These are phyloP conservation scores for Aspergillus pseudoterreus DNA, from an alignment of 2,329 filamentous ascomycete species.

Conservation along the genomic window DNA sequence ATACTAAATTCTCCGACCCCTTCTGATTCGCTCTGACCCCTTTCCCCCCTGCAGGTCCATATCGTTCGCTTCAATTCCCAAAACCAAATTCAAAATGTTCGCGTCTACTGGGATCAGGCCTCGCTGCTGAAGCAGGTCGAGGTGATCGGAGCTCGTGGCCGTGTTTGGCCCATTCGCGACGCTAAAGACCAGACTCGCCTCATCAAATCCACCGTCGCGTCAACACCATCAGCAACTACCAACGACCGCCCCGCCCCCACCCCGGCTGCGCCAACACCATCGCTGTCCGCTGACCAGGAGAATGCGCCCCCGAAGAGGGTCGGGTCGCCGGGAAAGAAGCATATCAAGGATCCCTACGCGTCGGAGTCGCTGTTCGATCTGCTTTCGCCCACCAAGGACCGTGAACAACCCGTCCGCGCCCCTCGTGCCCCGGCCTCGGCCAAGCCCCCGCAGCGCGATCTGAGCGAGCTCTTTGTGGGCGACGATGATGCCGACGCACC, in stretches of 20 bases:
- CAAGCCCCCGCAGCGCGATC: constrained; percentile 66
- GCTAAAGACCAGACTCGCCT: constrained; percentile 77
- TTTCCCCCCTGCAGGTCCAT: constrained; percentile 61
- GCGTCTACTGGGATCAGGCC: constrained; percentile 92
- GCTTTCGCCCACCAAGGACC: constrained; percentile 55
- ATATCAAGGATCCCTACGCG: constrained; percentile 42
- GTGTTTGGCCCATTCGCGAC: constrained; percentile 93
- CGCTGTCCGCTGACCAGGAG: constrained; percentile 2
- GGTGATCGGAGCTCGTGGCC: constrained; percentile 82
- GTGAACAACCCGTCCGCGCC: constrained; percentile 52
- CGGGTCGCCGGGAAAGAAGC: constrained; percentile 38
- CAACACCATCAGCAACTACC: constrained; percentile 10
- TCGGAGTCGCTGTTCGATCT: constrained; percentile 65
- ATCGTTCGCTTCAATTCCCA: constrained; percentile 77
- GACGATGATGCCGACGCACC: constrained; percentile 36
- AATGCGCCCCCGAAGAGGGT: constrained; percentile 1
- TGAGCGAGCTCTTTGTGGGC: constrained; percentile 65
- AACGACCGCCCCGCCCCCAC: background rate
- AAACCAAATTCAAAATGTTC: constrained; percentile 79
- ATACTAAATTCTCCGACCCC: background rate
- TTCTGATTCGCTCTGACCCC: constrained; percentile 8
- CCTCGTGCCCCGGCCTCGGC: constrained; percentile 60
- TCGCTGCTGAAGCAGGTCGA: constrained; percentile 89
- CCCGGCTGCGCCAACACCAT: constrained; percentile 1
- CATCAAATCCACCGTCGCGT: constrained; percentile 55